phyloP scores from a whole-genome alignment of 2,329 filamentous ascomycete genomes.

The Colletotrichum sansevieriae region DNA sequence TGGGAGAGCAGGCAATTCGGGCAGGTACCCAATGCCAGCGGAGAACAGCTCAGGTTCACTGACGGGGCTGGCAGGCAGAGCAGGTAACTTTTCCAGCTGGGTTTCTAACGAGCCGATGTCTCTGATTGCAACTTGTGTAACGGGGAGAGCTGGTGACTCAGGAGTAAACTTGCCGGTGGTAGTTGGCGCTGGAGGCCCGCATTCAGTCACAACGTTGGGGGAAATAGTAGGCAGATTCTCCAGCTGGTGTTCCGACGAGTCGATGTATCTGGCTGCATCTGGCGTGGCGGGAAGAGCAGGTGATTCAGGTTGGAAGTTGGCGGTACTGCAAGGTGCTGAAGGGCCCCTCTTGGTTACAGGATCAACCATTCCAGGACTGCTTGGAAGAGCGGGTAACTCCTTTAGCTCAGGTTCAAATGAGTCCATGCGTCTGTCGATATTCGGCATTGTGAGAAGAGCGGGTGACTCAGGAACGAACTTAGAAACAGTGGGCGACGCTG shows the following conservation, averaged over 20 bases:
- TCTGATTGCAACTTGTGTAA: neutral
- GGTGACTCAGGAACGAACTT: conserved; percentile 5
- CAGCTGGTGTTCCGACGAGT: conserved; percentile 2
- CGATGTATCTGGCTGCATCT: neutral
- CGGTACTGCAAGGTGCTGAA: neutral
- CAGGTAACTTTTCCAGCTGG: conserved; percentile 29
- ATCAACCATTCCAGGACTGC: neutral
- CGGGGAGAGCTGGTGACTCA: conserved; percentile 23
- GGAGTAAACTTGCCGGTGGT: neutral
- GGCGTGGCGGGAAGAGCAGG: conserved; percentile 5
- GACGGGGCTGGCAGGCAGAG: conserved; percentile 38
- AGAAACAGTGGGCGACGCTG: neutral
- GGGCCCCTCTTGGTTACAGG: neutral
- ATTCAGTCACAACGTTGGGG: neutral
- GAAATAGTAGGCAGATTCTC: conserved; percentile 27
- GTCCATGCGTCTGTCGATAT: neutral
- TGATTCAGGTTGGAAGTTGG: conserved; percentile 6
- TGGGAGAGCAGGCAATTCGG: conserved; percentile 13
- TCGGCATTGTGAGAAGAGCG: neutral
- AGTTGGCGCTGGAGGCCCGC: neutral
- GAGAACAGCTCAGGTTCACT: conserved; percentile 17
- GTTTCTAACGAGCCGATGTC: neutral
- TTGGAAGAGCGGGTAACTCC: neutral
- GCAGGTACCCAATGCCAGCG: neutral
- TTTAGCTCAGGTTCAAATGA: neutral